These are phyloP conservation scores for Fusarium sulawesiense DNA, from an alignment of 2,329 filamentous ascomycete genomes.

Conservation along the genomic window DNA sequence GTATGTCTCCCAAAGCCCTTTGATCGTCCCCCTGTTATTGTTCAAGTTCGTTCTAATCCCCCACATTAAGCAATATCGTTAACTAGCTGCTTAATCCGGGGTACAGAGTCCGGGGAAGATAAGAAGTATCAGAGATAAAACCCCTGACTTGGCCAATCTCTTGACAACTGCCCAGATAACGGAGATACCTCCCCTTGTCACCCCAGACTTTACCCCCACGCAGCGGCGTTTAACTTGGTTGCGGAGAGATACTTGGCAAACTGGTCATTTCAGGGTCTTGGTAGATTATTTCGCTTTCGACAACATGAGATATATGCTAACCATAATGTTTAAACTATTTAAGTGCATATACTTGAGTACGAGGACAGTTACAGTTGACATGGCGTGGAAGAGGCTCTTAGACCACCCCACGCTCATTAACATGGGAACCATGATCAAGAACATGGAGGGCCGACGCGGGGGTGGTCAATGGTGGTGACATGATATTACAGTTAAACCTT, in stretches of 20 bases:
- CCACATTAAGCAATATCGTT: background rate
- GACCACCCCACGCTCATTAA: slow-evolving; percentile 19
- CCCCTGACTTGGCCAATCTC: slow-evolving; percentile 16
- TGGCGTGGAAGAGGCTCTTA: background rate
- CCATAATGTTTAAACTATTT: background rate
- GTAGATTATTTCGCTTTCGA: background rate
- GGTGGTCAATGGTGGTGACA: slow-evolving; percentile 11
- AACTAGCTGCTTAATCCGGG: background rate
- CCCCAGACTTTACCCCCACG: slow-evolving; percentile 32
- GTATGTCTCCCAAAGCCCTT: background rate
- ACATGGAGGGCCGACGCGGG: slow-evolving; percentile 20
- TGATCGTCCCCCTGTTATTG: background rate
- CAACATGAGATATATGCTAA: background rate
- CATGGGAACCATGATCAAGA: slow-evolving; percentile 20
- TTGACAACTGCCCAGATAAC: slow-evolving; percentile 28
- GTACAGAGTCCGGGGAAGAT: slow-evolving; percentile 8
- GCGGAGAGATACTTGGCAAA: slow-evolving; percentile 1
- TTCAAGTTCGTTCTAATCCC: background rate
- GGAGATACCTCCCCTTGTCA: slow-evolving; percentile 23
- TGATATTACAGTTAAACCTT: slow-evolving; percentile 18
- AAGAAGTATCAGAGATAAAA: slow-evolving; percentile 34
- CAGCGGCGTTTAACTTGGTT: slow-evolving; percentile 18
- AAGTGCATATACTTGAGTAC: background rate
- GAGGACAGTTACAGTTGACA: too few relatives aligned
- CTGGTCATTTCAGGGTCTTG: background rate